A percentile compares a stretch with the other conserved stretches of the same genome.
These are phyloP conservation scores for Alternaria dauci DNA, from an alignment of 2,329 filamentous ascomycete genomes.

Conservation along the genomic window DNA sequence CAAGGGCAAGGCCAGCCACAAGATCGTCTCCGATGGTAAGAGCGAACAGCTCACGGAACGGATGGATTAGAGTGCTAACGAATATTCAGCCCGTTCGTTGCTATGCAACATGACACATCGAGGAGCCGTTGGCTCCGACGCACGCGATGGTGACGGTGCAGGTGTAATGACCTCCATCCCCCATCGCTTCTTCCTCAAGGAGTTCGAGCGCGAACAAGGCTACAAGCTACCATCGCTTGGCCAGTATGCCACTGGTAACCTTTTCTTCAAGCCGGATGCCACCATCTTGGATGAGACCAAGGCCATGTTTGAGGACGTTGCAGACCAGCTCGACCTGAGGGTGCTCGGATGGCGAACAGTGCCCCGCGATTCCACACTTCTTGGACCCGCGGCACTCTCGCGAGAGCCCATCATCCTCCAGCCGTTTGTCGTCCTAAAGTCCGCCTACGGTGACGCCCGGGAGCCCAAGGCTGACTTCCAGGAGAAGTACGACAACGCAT, in stretches of 20 bases:
- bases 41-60: neutral
- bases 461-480: conserved; percentile 81
- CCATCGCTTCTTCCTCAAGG: conserved; percentile 98
- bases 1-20: conserved; percentile 96
- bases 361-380: conserved; percentile 88
- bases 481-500: conserved; percentile 80
- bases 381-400: conserved; percentile 91
- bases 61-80: conserved; percentile 39
- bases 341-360: conserved; percentile 97
- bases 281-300: conserved; percentile 90
- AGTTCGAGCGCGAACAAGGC: conserved; percentile 90
- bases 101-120: conserved; percentile 99
- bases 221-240: conserved; percentile 86
- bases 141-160: conserved; percentile 95
- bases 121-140: conserved; percentile 96
- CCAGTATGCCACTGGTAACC: conserved; percentile 95
- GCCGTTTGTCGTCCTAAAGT: conserved; percentile 89
- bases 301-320: conserved; percentile 91
- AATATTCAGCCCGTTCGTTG: conserved; percentile 77
- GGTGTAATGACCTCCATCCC: conserved; percentile 99
- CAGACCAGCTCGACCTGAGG: conserved; percentile 83
- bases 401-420: conserved; percentile 95
- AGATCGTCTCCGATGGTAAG: conserved; percentile 97
- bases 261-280: conserved; percentile 98
- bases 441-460: conserved; percentile 82